Percentiles rank a stretch among this genome's conserved stretches.
phyloP scores from a whole-genome alignment of 2,329 filamentous ascomycete species.

The Penicillium hordei region DNA sequence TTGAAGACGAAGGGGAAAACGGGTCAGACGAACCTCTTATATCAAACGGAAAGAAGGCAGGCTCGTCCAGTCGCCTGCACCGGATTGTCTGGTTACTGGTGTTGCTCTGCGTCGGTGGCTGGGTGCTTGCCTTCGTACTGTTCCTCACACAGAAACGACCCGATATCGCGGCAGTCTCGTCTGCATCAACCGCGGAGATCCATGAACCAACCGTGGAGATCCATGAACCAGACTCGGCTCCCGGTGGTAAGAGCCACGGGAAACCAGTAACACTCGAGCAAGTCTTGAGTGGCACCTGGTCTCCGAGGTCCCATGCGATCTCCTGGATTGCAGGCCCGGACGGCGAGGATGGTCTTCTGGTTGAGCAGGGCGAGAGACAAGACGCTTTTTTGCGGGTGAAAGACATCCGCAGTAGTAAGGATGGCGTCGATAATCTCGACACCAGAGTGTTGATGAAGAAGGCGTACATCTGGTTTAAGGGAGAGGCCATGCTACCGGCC shows the following conservation, averaged over 20 bases:
- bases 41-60: slow-evolving; percentile 23
- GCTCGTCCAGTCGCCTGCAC: slow-evolving; percentile 33
- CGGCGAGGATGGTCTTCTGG: slow-evolving; percentile 71
- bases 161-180: slow-evolving; percentile 31
- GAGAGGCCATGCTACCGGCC: slow-evolving; percentile 55
- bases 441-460: slow-evolving; percentile 75
- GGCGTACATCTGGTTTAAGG: slow-evolving; percentile 60
- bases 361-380: slow-evolving; percentile 62
- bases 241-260: slow-evolving; percentile 38
- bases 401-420: slow-evolving; percentile 67
- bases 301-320: slow-evolving; percentile 41
- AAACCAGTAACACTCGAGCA: slow-evolving; percentile 46
- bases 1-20: slow-evolving; percentile 34
- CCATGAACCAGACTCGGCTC: slow-evolving; percentile 32
- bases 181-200: slow-evolving; percentile 21
- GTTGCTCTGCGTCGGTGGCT: slow-evolving; percentile 45
- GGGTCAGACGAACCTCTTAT: slow-evolving; percentile 29
- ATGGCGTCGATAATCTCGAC: slow-evolving; percentile 46
- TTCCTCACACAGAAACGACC: slow-evolving; percentile 42
- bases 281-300: slow-evolving; percentile 42
- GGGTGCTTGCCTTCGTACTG: slow-evolving; percentile 46
- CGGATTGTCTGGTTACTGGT: slow-evolving; percentile 43
- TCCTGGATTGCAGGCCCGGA: slow-evolving; percentile 50
- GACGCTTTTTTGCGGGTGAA: slow-evolving; percentile 82
- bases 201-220: slow-evolving; percentile 29